Evolutionary conservation across 2,329 filamentous ascomycete genomes (phyloP).

Genomic region (Trichophyton mentagrophytes): DNA sequence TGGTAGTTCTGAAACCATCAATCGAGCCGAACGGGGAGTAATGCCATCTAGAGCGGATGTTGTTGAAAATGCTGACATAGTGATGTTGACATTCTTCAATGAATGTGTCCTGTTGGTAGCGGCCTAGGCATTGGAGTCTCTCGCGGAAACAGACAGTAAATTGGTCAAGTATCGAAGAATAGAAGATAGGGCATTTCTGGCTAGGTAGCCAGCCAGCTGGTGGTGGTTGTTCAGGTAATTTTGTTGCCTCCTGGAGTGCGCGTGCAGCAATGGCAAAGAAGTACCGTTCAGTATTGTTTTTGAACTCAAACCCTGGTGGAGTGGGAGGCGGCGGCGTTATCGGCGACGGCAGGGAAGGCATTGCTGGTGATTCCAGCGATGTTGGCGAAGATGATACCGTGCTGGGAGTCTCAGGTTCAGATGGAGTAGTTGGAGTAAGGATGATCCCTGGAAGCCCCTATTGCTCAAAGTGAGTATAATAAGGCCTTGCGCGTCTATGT

Average conservation of each 20-base stretch:
- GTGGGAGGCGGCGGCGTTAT: background rate
- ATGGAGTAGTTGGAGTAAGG: background rate
- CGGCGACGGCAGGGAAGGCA: background rate
- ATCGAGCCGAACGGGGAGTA: slow-evolving; percentile 9
- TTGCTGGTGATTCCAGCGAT: background rate
- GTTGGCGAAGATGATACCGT: background rate
- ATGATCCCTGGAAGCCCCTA: background rate
- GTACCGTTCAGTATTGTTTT: background rate
- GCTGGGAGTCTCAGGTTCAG: background rate
- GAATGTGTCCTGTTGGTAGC: slow-evolving; percentile 5
- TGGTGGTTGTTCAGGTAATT: slow-evolving; percentile 12
- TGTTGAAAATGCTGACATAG: slow-evolving; percentile 13
- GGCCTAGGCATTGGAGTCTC: slow-evolving; percentile 3
- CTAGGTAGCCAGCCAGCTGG: slow-evolving; percentile 12
- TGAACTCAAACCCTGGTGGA: background rate
- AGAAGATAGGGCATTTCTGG: slow-evolving; percentile 11
- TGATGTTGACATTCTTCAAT: slow-evolving; percentile 12
- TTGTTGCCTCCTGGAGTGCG: slow-evolving; percentile 13
- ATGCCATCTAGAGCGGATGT: slow-evolving; percentile 14
- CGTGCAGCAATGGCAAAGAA: slow-evolving; percentile 13
- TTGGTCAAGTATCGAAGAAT: slow-evolving; percentile 10
- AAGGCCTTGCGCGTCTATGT: too few relatives aligned
- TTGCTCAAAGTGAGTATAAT: background rate
- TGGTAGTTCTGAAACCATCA: slow-evolving; percentile 10
- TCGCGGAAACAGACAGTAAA: slow-evolving; percentile 10